Evolutionary conservation across 176 grass and related monocot genomes (phyloP).

Genomic region (Oryza australiensis): DNA sequence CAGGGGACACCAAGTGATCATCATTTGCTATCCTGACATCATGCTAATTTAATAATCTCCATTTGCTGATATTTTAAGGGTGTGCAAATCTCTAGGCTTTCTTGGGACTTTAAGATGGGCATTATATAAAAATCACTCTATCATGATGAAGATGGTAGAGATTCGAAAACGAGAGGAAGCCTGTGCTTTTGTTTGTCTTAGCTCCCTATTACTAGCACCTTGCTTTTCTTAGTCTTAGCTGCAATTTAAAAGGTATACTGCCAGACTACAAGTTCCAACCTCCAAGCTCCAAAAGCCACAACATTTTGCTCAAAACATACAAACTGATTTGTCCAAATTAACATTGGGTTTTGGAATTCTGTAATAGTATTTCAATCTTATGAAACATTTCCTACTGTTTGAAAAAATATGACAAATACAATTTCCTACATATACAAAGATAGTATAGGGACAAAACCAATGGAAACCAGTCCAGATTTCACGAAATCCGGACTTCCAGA

Average conservation of each 20-base stretch:
- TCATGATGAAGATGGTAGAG: slow-evolving; percentile 20
- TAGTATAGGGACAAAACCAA: background rate
- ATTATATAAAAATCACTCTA: slow-evolving; percentile 38
- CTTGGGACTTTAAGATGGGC: slow-evolving; percentile 44
- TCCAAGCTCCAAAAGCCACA: slow-evolving; percentile 17
- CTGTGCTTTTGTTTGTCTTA: slow-evolving; percentile 27
- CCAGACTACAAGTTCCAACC: slow-evolving; percentile 36
- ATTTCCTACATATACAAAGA: background rate
- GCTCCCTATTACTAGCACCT: slow-evolving; percentile 16
- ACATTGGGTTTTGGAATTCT: background rate
- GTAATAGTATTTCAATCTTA: background rate
- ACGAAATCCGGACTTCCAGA: too few species aligned
- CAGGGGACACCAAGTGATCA: slow-evolving; percentile 19
- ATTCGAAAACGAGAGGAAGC: slow-evolving; percentile 22
- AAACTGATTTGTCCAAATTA: background rate
- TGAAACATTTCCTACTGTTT: background rate
- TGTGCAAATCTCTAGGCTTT: slow-evolving; percentile 49
- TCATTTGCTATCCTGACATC: slow-evolving; percentile 35
- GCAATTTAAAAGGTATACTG: slow-evolving; percentile 7
- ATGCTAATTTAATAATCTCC: slow-evolving; percentile 32
- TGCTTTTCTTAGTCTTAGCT: slow-evolving; percentile 11
- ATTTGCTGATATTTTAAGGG: slow-evolving; percentile 33
- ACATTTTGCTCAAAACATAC: background rate
- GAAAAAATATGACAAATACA: background rate
- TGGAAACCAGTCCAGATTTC: too few species aligned